Base-by-base conservation (phyloP, 2,329 filamentous ascomycete genomes). In the Aureobasidium vineae region DNA sequence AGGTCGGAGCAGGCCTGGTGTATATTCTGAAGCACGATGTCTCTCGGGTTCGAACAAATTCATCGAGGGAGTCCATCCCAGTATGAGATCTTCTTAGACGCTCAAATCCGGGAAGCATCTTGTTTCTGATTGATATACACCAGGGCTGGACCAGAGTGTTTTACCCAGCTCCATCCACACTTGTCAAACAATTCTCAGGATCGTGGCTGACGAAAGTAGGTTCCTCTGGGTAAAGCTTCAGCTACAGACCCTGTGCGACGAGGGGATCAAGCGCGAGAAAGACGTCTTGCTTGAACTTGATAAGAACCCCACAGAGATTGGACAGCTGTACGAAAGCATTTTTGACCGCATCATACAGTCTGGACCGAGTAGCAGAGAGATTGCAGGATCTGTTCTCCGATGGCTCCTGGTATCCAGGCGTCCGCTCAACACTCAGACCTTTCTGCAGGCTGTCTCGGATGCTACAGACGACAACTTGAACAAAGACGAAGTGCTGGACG, bases 171-270 rank as follows among this genome's bases (percentile, higher is more conserved):
- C 19, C 19, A 6, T n/a, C 16, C 19, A n/a, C 7, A 6, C 28
- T 5, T 5, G 6, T 41, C 4, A 16, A 41, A 41, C 40, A 41
- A n/a, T 3, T 41, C 2, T n/a, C 5, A 5, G n/a, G 16, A 41
- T 19, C 5, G 16, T 33, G 6, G 47, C 47, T 52, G 47, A 52
- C 47, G 2, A 16, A 5, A 19, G 13, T 16, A 56, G 53, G 53
- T 56, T 56, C 38, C 33, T 56, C 3, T 56, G 53, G 53, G 53
- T 56, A 19, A 38, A 40, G 33, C 38, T 56, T 23, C 53, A 56
- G 19, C 53, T 56, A 31, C 23, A 41, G 19, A 40, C 16, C 7
- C 11, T 56, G 13, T 56, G 53, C 33, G n/a, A 56, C 31, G 53
- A 56, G 21, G 31, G 53, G 21, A 38, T 41, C 53, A 38, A 21